Conservation (phyloP, 2,329 filamentous ascomycete genomes). For the Teratosphaeria nubilosa region DNA sequence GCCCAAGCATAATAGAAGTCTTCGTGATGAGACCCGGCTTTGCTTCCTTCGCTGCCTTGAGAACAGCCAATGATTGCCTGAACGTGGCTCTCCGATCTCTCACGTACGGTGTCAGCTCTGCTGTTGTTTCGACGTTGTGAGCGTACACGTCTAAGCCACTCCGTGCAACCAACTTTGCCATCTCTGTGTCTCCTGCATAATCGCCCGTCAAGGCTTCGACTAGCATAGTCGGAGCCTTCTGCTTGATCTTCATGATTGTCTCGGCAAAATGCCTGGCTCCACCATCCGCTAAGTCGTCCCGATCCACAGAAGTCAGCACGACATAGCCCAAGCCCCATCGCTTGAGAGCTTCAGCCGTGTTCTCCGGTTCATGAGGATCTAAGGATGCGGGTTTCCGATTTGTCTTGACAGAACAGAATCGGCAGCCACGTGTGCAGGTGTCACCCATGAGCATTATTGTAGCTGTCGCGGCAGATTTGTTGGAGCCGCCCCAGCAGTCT, state of each 20-base stretch:
- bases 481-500: conserved; percentile 90
- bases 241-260: conserved; percentile 89
- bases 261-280: conserved; percentile 85
- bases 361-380: conserved; percentile 91
- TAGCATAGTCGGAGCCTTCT: conserved; percentile 56
- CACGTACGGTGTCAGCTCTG: conserved; percentile 80
- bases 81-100: conserved; percentile 85
- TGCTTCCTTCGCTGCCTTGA: conserved; percentile 71
- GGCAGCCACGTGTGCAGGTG: conserved; percentile 89
- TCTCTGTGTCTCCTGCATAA: conserved; percentile 73
- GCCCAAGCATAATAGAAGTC: conserved; percentile 91
- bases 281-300: conserved; percentile 82
- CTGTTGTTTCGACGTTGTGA: conserved; percentile 93
- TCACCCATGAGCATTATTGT: conserved; percentile 99
- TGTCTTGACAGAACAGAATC: conserved; percentile 97
- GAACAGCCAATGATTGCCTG: conserved; percentile 68
- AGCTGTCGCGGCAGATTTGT: conserved; percentile 83
- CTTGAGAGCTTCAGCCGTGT: conserved; percentile 85
- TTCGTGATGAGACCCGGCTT: conserved; percentile 83
- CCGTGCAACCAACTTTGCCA: conserved; percentile 72
- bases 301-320: conserved; percentile 85
- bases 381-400: conserved; percentile 64
- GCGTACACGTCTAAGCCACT: conserved; percentile 94
- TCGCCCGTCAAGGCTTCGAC: conserved; percentile 84
- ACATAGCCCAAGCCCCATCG: conserved; percentile 95